These are phyloP conservation scores for Ampelomyces quisqualis DNA, from an alignment of 2,329 filamentous ascomycete genomes.

Conservation along the genomic window DNA sequence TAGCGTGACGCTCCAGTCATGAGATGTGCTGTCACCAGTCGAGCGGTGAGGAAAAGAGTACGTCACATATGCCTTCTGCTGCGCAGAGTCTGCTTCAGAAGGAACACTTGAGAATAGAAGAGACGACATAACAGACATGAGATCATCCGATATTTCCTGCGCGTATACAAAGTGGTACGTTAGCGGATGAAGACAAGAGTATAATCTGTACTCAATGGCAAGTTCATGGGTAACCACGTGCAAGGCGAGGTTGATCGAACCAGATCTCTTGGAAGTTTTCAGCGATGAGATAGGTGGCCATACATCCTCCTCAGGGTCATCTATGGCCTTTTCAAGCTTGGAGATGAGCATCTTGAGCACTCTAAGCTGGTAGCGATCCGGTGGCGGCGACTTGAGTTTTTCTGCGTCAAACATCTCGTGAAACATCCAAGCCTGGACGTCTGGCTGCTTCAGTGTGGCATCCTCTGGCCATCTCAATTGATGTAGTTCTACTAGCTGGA, in stretches of 20 bases:
- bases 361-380: slow-evolving; percentile 67
- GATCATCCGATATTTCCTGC: slow-evolving; percentile 80
- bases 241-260: not conserved
- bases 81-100: slow-evolving; percentile 65
- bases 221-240: no score
- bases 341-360: slow-evolving; percentile 72
- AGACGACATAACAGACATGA: slow-evolving; percentile 68
- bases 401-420: slow-evolving; percentile 64
- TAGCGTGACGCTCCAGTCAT: slow-evolving; percentile 56
- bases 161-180: slow-evolving; percentile 13
- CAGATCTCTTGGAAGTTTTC: slow-evolving; percentile 1
- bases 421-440: slow-evolving; percentile 68
- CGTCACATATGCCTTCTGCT: slow-evolving; percentile 73
- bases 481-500: slow-evolving; percentile 68
- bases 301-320: slow-evolving; percentile 87
- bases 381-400: slow-evolving; percentile 59
- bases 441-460: slow-evolving; percentile 58
- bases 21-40: slow-evolving; percentile 15
- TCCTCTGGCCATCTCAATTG: slow-evolving; percentile 64
- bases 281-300: slow-evolving; percentile 46
- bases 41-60: slow-evolving; percentile 53
- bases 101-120: slow-evolving; percentile 65
- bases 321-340: slow-evolving; percentile 71
- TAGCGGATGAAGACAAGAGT: no score
- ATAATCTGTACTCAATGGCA: no score